These are phyloP conservation scores for Apiospora sp. DNA, from an alignment of 2,329 filamentous ascomycete species.

Conservation along the genomic window DNA sequence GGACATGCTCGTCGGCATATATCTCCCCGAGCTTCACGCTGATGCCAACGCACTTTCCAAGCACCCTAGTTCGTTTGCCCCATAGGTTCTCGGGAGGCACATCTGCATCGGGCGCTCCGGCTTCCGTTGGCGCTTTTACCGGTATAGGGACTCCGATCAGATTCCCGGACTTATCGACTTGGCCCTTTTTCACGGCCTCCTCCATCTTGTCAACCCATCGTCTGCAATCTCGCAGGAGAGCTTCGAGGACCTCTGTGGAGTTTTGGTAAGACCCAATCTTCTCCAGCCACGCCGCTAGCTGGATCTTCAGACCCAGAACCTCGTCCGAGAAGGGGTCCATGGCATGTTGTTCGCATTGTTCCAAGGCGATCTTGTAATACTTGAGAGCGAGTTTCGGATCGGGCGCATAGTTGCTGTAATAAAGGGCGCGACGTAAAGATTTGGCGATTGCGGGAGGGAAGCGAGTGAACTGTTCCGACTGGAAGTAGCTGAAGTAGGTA, in stretches of 20 bases:
- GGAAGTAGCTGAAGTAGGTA: constrained; percentile 63
- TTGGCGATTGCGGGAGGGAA: constrained; percentile 77
- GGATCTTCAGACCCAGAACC: constrained; percentile 86
- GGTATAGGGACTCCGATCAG: constrained; percentile 35
- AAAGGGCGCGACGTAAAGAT: constrained; percentile 83
- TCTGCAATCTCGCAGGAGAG: constrained; percentile 74
- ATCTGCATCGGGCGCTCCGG: constrained; percentile 37
- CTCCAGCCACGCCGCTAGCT: constrained; percentile 82
- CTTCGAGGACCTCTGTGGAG: constrained; percentile 80
- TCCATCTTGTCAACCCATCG: constrained; percentile 67
- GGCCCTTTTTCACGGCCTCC: constrained; percentile 55
- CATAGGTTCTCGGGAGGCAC: constrained; percentile 56
- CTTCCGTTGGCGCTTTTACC: constrained; percentile 25
- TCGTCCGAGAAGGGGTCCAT: constrained; percentile 93
- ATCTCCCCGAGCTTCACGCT: constrained; percentile 86
- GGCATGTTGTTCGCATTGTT: constrained; percentile 73
- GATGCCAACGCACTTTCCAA: constrained; percentile 78
- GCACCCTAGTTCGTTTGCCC: constrained; percentile 68
- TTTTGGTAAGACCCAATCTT: constrained; percentile 74
- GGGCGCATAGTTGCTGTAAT: constrained; percentile 80
- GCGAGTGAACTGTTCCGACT: constrained; percentile 61
- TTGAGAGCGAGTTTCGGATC: constrained; percentile 81
- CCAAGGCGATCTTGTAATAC: constrained; percentile 82
- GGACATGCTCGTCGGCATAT: constrained; percentile 79
- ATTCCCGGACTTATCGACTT: constrained; percentile 50